A percentile compares a stretch with the other conserved stretches of the same genome.
phyloP scores from a whole-genome alignment of 2,329 filamentous ascomycete genomes.

The Pyricularia sp. region DNA sequence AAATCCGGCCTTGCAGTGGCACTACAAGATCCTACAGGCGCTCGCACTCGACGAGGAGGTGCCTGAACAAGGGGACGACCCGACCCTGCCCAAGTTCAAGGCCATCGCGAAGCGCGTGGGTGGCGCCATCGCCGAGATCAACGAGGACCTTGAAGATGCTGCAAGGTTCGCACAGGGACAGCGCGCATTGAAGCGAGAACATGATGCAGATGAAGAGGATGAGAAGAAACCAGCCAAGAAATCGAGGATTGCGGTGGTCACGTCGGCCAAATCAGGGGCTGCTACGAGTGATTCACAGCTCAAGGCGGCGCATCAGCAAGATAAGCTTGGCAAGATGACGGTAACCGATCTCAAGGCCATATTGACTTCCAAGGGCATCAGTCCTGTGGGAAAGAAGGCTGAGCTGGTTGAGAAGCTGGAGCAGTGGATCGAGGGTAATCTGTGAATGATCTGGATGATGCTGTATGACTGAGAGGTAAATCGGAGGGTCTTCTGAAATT shows the following conservation, averaged over 20 bases:
- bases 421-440: conserved; percentile 39
- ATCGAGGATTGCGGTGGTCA: conserved; percentile 15
- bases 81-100: conserved; percentile 69
- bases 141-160: conserved; percentile 50
- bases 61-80: conserved; percentile 59
- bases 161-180: conserved; percentile 21
- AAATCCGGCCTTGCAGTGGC: conserved; percentile 90
- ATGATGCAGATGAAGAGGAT: conserved; percentile 29
- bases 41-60: conserved; percentile 86
- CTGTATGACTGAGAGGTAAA: neutral
- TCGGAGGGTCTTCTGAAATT: neutral
- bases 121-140: conserved; percentile 66
- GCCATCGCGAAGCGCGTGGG: conserved; percentile 86
- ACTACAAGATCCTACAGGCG: conserved; percentile 87
- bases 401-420: conserved; percentile 43
- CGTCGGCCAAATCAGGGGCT: conserved; percentile 4
- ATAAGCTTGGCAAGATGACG: conserved; percentile 38
- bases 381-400: conserved; percentile 37
- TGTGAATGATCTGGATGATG: conserved; percentile 4
- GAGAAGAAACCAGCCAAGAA: conserved; percentile 31
- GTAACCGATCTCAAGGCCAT: conserved; percentile 39
- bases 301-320: conserved; percentile 29
- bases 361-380: conserved; percentile 32
- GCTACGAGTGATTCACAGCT: conserved; percentile 33
- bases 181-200: conserved; percentile 38